Percentiles rank a stretch among this genome's conserved stretches.
These are phyloP conservation scores for Rhizoclosmatium sp. DNA, from an alignment of 192 early-diverging fungal genomes.

Conservation along the genomic window DNA sequence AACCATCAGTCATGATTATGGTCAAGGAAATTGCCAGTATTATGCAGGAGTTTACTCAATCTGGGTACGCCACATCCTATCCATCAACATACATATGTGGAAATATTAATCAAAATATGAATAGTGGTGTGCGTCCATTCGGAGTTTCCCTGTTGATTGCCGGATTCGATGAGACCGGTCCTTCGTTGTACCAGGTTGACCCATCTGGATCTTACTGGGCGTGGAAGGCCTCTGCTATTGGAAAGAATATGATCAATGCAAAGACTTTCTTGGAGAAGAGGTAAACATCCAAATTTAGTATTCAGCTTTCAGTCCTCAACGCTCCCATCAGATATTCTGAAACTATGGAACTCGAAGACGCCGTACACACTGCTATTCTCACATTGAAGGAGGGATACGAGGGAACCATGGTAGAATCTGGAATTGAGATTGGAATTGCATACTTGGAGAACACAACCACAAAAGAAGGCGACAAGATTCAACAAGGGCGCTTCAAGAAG, in stretches of 20 bases:
- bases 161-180: conserved; percentile 91
- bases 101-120: background rate
- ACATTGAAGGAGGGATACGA: conserved; percentile 99
- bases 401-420: conserved; percentile 95
- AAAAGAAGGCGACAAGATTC: conserved; percentile 64
- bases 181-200: conserved; percentile 97
- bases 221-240: conserved; percentile 99
- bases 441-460: conserved; percentile 58
- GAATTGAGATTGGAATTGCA: conserved; percentile 92
- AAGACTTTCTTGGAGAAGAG: conserved; percentile 99
- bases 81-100: background rate
- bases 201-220: conserved; percentile 98
- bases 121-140: conserved; percentile 97
- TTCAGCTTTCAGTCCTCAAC: background rate
- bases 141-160: conserved; percentile 97
- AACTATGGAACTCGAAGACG: conserved; percentile 97
- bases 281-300: conserved; percentile 44
- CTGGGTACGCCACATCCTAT: conserved; percentile 68
- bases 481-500: conserved; percentile 81
- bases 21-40: conserved; percentile 96
- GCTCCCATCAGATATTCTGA: conserved; percentile 69
- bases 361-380: conserved; percentile 97
- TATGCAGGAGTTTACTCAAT: conserved; percentile 99
- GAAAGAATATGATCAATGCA: conserved; percentile 99
- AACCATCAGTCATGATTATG: conserved; percentile 93